Percentiles rank a stretch among this genome's conserved stretches.
phyloP scores from a whole-genome alignment of 768 basidiomycete genomes.

The Trametes maxima region DNA sequence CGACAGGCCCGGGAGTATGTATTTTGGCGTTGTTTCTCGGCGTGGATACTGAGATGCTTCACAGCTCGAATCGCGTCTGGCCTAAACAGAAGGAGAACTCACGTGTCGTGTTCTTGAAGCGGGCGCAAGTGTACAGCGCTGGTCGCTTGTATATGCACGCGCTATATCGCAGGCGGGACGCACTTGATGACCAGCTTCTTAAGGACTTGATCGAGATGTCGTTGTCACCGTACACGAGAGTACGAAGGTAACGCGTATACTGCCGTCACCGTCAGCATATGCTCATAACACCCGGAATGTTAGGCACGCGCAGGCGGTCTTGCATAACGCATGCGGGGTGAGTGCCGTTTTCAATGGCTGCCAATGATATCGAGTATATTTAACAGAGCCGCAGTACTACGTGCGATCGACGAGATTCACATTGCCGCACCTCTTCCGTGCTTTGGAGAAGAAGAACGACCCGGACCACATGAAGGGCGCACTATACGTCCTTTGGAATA shows the following conservation, averaged over 20 bases:
- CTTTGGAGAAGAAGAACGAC: constrained; percentile 73
- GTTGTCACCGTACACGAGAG: constrained; percentile 76
- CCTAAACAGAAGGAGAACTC: constrained; percentile 74
- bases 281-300: neutral
- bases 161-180: constrained; percentile 71
- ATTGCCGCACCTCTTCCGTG: constrained; percentile 61
- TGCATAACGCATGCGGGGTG: constrained; percentile 67
- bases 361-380: neutral
- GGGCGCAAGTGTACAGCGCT: constrained; percentile 78
- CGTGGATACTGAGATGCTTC: neutral
- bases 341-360: constrained; percentile 33
- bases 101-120: constrained; percentile 71
- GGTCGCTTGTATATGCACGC: constrained; percentile 78
- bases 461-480: constrained; percentile 97
- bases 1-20: constrained; percentile 62
- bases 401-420: constrained; percentile 70
- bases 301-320: constrained; percentile 69
- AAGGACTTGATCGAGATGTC: constrained; percentile 72
- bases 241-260: constrained; percentile 57
- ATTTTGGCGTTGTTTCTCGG: neutral
- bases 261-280: neutral
- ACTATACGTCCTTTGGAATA: constrained; percentile 76
- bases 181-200: constrained; percentile 71
- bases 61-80: constrained; percentile 67
- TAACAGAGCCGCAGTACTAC: constrained; percentile 50